Base-by-base conservation (phyloP, 2,329 filamentous ascomycete genomes). In the Fusarium coffeatum region DNA sequence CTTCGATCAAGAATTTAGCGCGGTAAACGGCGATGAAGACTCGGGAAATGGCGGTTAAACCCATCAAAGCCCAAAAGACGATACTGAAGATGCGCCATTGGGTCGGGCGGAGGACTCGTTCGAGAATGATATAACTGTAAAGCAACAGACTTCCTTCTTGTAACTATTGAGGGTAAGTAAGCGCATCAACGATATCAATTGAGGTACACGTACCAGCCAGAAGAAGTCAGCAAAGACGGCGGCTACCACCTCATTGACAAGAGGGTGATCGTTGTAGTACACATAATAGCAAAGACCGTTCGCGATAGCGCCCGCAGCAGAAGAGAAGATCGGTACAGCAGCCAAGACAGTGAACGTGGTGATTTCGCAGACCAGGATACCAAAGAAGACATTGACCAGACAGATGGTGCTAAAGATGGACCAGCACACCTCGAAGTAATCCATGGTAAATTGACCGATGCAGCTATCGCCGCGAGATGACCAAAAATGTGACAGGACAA, bases 21-120 rank as follows among this genome's bases (percentile, higher is more conserved):
- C 81, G 77, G 15, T 72, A 75, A 15, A 76, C 64, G 6, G 78
- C 69, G 27, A 83, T 82, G n/a, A 71, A 63, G 10, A 83, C 72
- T 57, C 87, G 83, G 37, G 88, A 83, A 2, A 83, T 76, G 4
- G 78, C 76, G 28, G 89, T 86, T 20, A 87, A 78, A 3, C 83
- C 78, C 46, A 90, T 78, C 46, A 90, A 85, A 1, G 83, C 84
- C 65, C 88, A 90, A 66, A 90, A 86, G 4, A 90, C 81, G 4
- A 74, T 74, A 45, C 83, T 80, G 63, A 87, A 88, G 13, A 85
- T 75, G 5, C 80, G 77, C 57, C 77, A 76, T 22, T 74, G 71
- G 18, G 63, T 68, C 53, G 82, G 82, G 55, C 81, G 82, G 2
- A 88, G 78, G n/a, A 87, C 81, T 28, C 84, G 81, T 18, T 80